Evolutionary conservation across 257 asterid genomes (phyloP), one percentile per base, ranked within the genome.

Genomic region (Hygrophila difformis): DNA sequence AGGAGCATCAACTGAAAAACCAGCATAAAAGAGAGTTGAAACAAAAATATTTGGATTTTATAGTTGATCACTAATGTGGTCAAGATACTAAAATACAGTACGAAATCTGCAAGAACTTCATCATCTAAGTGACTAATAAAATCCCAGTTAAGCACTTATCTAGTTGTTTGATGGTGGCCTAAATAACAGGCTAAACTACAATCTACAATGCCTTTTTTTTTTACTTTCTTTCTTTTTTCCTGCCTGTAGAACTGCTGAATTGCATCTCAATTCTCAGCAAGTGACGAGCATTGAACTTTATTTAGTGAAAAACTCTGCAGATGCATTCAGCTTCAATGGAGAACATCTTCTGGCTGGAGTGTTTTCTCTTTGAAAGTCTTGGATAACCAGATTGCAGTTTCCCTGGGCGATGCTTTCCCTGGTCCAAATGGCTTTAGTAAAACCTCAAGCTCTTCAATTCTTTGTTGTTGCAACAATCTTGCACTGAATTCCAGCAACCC

Each of bases 401-500:
- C 96, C 73, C 94, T 72, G 2, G 95, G 93, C 51, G 95, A 85
- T 47, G 76, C 95, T 64, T 85, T 85, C 26, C 81, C 91, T 2
- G 79, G 92, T 46, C 94, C 94, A 56, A 86, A 82, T 40, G 96
- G 96, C 79, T 73, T 76, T 48, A 86, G 47, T 56, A 82, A 58
- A 45, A 82, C 96, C 12, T 77, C 94, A 24, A 86, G 96, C 61
- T 86, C 96, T 36, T 86, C 94, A 36, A 76, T 67, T 61, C 96
- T 78, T 34, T 80, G 83, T 35, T 79, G 85, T 42, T 72, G 84
- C 67, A 85, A 55, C 67, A 85, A 51, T 64, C 91, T 78, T 18
- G 96, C 92, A 63, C 96, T 85, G 62, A 85, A 81, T 59, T 85
- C 96, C 22, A 85, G 91, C 69, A 85, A 61, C 35, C 96, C 96